Percentiles rank a stretch among this genome's conserved stretches.
These are phyloP conservation scores for Alternaria brassicicola DNA, from an alignment of 2,329 filamentous ascomycete species.

Conservation along the genomic window DNA sequence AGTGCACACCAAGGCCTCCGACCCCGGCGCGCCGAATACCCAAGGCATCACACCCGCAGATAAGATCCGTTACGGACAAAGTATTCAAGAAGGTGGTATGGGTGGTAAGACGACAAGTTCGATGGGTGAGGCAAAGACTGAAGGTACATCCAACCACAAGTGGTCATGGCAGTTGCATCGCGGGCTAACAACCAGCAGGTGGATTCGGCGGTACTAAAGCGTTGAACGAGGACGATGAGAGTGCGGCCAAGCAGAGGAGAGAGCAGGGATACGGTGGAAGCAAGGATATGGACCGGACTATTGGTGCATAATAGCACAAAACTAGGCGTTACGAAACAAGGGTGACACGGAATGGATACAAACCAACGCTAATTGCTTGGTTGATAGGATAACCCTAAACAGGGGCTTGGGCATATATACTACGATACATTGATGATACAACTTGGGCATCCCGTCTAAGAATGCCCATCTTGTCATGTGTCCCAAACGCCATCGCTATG, in stretches of 20 bases:
- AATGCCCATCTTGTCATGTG: background rate
- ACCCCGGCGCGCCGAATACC: constrained; percentile 52
- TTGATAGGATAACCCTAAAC: background rate
- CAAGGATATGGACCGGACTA: constrained; percentile 53
- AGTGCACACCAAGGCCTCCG: constrained; percentile 22
- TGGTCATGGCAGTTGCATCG: background rate
- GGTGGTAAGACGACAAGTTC: constrained; percentile 58
- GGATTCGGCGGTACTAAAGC: constrained; percentile 51
- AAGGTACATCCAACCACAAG: constrained; percentile 37
- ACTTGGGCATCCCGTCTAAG: background rate
- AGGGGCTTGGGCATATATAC: background rate
- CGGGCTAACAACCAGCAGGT: constrained; percentile 7
- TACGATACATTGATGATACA: constrained; percentile 8
- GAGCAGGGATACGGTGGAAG: constrained; percentile 60
- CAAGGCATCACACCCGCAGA: constrained; percentile 50
- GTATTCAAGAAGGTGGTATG: constrained; percentile 61
- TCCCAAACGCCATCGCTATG: constrained; percentile 33
- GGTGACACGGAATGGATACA: background rate
- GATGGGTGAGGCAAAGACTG: constrained; percentile 47
- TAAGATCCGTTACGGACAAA: constrained; percentile 63
- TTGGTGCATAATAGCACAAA: constrained; percentile 53
- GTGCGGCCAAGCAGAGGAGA: constrained; percentile 52
- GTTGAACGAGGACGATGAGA: constrained; percentile 46
- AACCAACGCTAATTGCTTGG: background rate
- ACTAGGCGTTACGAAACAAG: constrained; percentile 28